Evolutionary conservation across 305 asterid genomes (phyloP).

Genomic region (Fraxinus nigra): DNA sequence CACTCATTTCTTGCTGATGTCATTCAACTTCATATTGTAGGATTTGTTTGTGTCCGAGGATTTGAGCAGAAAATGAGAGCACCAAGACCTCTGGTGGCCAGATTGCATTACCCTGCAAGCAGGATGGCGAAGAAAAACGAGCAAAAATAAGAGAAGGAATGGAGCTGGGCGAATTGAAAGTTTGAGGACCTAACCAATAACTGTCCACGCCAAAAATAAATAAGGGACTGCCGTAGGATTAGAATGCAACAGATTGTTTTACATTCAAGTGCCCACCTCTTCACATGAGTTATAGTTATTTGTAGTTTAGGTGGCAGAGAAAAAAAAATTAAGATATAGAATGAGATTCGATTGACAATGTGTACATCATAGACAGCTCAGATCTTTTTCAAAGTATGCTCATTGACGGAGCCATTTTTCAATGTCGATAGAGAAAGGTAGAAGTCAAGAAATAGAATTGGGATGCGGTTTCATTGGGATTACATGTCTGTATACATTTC

Average conservation of each 20-base stretch:
- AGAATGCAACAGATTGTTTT: constrained; percentile 47
- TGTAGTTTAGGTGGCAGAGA: constrained; percentile 32
- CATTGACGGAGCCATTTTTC: constrained; percentile 42
- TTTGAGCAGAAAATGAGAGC: constrained; percentile 66
- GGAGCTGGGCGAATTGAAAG: constrained; percentile 29
- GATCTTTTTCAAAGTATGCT: constrained; percentile 34
- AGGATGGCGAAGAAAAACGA: constrained; percentile 43
- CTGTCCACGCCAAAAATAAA: constrained; percentile 25
- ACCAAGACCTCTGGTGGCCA: constrained; percentile 71
- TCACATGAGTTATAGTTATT: constrained; percentile 29
- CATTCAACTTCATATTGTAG: constrained; percentile 43
- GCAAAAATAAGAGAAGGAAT: constrained; percentile 25
- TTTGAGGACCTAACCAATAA: constrained; percentile 27
- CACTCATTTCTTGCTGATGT: background rate
- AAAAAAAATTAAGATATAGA: constrained; percentile 3
- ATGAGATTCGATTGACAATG: constrained; percentile 28
- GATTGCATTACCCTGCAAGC: constrained; percentile 75
- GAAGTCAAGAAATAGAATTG: constrained; percentile 20
- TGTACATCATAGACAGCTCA: constrained; percentile 26
- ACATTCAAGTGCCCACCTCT: constrained; percentile 36
- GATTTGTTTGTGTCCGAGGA: constrained; percentile 92
- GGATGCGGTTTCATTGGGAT: constrained; percentile 21
- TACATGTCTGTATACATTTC: constrained; percentile 17
- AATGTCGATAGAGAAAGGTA: constrained; percentile 19
- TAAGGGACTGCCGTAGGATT: constrained; percentile 34